phyloP scores from a whole-genome alignment of 2,329 filamentous ascomycete genomes.

The Hortaea werneckii region DNA sequence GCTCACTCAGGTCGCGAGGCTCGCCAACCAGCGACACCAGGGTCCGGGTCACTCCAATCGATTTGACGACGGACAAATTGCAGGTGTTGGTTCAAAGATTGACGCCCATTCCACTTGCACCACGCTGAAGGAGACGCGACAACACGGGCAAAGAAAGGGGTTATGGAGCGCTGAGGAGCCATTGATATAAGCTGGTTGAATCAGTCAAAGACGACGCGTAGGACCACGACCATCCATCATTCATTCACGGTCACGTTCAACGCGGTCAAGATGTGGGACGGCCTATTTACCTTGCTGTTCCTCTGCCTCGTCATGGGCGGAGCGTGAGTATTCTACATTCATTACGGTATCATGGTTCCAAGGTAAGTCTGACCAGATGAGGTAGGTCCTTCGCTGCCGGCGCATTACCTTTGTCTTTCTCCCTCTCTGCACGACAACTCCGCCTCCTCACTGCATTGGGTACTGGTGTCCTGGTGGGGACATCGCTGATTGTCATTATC shows the following conservation, averaged over 20 bases:
- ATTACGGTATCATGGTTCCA: neutral
- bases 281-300: slow-evolving; percentile 53
- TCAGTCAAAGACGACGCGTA: too few relatives aligned
- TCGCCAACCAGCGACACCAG: too few relatives aligned
- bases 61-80: too few relatives aligned
- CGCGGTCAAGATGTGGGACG: slow-evolving; percentile 44
- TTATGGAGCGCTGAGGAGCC: too few relatives aligned
- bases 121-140: too few relatives aligned
- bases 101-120: too few relatives aligned
- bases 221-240: too few relatives aligned
- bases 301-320: slow-evolving; percentile 56
- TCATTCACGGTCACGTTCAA: neutral
- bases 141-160: too few relatives aligned
- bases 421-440: slow-evolving; percentile 74
- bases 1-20: too few relatives aligned
- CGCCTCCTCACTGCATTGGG: slow-evolving; percentile 85
- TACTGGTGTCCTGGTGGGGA: slow-evolving; percentile 87
- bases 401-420: slow-evolving; percentile 79
- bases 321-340: slow-evolving; percentile 39
- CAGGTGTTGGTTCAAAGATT: too few relatives aligned
- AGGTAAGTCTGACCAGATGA: neutral
- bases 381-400: slow-evolving; percentile 84
- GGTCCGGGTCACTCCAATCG: too few relatives aligned
- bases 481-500: slow-evolving; percentile 92
- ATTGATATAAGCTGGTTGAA: too few relatives aligned